Conservation (phyloP, 805 yeast species). For the Saccharomycopsis javanensis region DNA sequence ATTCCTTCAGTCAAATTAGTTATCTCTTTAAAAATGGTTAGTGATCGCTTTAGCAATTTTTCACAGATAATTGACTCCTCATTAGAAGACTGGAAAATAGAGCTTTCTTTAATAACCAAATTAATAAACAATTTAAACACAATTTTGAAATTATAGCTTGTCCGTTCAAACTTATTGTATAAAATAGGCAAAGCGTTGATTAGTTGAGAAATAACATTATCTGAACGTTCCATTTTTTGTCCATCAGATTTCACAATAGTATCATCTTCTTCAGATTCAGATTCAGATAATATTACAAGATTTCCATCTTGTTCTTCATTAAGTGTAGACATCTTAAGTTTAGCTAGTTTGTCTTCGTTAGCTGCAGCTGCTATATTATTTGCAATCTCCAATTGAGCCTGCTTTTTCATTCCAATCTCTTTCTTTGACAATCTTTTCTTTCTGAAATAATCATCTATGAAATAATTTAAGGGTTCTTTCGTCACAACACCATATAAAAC, state of each 20-base stretch:
- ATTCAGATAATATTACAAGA: conserved; percentile 18
- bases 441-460: conserved; percentile 4
- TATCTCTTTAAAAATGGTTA: conserved; percentile 22
- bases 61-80: conserved; percentile 19
- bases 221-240: conserved; percentile 20
- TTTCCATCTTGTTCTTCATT: conserved; percentile 1
- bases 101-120: conserved; percentile 1
- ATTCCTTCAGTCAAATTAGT: neutral
- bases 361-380: conserved; percentile 41
- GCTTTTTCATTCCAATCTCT: conserved; percentile 8
- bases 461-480: conserved; percentile 19
- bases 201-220: conserved; percentile 10
- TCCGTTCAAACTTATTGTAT: conserved; percentile 7
- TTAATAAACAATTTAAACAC: conserved; percentile 13
- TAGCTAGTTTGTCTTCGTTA: conserved; percentile 22
- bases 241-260: conserved; percentile 31
- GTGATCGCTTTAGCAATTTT: conserved; percentile 20
- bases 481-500: conserved; percentile 21
- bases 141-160: conserved; percentile 11
- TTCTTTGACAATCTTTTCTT: conserved; percentile 6
- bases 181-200: conserved; percentile 16
- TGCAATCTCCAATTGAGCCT: conserved; percentile 40
- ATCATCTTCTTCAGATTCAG: conserved; percentile 11
- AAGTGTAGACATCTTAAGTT: conserved; percentile 2
- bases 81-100: conserved; percentile 11